Evolutionary conservation across 2,329 filamentous ascomycete genomes (phyloP).

Genomic region (Penicillium palitans): DNA sequence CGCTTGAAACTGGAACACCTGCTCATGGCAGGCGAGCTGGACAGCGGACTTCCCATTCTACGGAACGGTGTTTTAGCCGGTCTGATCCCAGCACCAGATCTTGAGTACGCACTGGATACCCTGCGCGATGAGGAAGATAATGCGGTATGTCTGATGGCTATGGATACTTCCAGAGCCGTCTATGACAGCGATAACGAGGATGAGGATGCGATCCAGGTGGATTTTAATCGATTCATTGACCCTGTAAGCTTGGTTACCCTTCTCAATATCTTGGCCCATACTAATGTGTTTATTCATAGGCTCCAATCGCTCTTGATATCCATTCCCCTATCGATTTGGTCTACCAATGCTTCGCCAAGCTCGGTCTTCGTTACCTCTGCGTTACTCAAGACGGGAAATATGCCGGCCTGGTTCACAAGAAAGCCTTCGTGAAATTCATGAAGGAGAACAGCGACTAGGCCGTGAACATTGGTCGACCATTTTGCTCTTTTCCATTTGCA

Average conservation of each 20-base stretch:
- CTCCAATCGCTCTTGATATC: slow-evolving; percentile 84
- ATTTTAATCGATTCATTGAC: slow-evolving; percentile 91
- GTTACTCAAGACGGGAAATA: slow-evolving; percentile 81
- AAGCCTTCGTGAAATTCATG: slow-evolving; percentile 92
- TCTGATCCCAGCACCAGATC: slow-evolving; percentile 87
- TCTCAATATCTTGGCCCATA: not conserved
- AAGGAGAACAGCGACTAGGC: slow-evolving; percentile 69
- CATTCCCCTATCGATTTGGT: slow-evolving; percentile 90
- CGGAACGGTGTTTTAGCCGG: slow-evolving; percentile 78
- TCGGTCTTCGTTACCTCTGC: slow-evolving; percentile 89
- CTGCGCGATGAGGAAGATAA: slow-evolving; percentile 69
- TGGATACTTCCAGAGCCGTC: slow-evolving; percentile 54
- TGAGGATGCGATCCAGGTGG: slow-evolving; percentile 63
- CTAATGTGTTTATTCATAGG: slow-evolving; percentile 44
- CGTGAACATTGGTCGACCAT: not conserved
- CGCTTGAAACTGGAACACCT: slow-evolving; percentile 78
- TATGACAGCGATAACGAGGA: slow-evolving; percentile 63
- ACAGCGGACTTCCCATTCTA: slow-evolving; percentile 86
- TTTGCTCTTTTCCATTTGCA: slow-evolving; percentile 8
- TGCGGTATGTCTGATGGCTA: slow-evolving; percentile 76
- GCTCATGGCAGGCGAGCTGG: slow-evolving; percentile 82
- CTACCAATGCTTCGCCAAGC: slow-evolving; percentile 93
- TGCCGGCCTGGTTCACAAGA: slow-evolving; percentile 94
- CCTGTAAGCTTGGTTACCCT: slow-evolving; percentile 57
- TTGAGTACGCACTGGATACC: slow-evolving; percentile 88